These are phyloP conservation scores for Pseudozyma flocculosa DNA, from an alignment of 1,284 basidiomycete genomes.

Conservation along the genomic window DNA sequence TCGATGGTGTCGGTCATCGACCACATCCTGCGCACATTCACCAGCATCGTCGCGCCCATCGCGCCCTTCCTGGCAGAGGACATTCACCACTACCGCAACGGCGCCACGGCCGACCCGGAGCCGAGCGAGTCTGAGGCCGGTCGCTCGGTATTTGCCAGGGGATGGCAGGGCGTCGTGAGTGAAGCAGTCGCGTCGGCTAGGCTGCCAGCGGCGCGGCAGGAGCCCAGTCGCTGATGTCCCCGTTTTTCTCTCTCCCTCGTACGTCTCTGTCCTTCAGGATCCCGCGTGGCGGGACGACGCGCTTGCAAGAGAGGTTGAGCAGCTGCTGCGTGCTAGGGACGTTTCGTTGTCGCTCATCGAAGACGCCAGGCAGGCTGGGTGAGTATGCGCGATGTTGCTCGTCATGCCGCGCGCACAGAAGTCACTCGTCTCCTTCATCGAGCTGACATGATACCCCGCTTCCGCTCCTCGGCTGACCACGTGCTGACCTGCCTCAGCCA, in stretches of 20 bases:
- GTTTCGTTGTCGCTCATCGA: constrained; percentile 29
- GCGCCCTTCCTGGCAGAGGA: constrained; percentile 91
- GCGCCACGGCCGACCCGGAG: constrained; percentile 34
- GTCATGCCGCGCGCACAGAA: too few relatives aligned
- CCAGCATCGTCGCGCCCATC: constrained; percentile 78
- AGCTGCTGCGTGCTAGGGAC: constrained; percentile 31
- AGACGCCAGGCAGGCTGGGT: constrained; percentile 23
- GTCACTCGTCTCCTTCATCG: too few relatives aligned
- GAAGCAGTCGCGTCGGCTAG: too few relatives aligned
- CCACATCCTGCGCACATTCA: constrained; percentile 70
- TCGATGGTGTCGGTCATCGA: constrained; percentile 72
- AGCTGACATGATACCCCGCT: not conserved
- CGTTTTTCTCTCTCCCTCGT: constrained; percentile 6
- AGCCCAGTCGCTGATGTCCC: not conserved
- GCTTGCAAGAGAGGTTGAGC: constrained; percentile 7
- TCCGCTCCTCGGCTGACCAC: too few relatives aligned
- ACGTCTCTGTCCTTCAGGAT: constrained; percentile 3
- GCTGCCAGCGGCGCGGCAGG: too few relatives aligned
- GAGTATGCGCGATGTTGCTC: not conserved
- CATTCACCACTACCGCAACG: constrained; percentile 65
- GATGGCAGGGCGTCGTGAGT: constrained; percentile 35
- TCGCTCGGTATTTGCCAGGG: constrained; percentile 40
- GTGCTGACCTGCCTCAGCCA: constrained; percentile 1
- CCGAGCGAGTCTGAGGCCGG: constrained; percentile 7
- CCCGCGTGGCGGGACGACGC: constrained; percentile 18